Conservation (phyloP, 2,329 filamentous ascomycete genomes). For the Neofusicoccum ribis region DNA sequence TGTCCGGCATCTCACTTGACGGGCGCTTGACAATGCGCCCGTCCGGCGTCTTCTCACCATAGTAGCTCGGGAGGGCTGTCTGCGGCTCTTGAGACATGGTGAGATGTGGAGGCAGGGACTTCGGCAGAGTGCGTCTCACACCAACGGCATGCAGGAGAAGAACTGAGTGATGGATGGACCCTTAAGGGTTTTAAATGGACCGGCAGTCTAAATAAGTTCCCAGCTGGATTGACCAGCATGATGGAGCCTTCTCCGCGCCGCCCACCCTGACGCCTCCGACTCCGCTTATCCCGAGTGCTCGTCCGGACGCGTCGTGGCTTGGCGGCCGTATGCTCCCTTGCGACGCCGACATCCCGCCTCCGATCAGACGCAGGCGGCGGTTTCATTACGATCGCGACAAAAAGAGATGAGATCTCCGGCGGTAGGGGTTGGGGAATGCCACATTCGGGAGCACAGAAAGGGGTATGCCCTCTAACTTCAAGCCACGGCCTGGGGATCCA, state of each 20-base stretch:
- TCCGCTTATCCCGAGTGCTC: slow-evolving; percentile 3
- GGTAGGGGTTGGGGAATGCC: neutral
- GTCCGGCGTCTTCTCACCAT: slow-evolving; percentile 20
- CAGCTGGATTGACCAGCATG: neutral
- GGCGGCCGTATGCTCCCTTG: neutral
- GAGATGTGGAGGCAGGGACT: neutral
- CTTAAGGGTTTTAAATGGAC: neutral
- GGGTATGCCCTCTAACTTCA: neutral
- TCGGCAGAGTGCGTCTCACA: neutral
- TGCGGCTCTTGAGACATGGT: slow-evolving; percentile 12
- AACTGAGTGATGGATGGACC: neutral
- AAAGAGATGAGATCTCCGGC: slow-evolving; percentile 9
- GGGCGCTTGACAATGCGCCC: slow-evolving; percentile 20
- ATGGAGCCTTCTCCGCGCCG: neutral
- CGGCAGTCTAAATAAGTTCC: slow-evolving; percentile 1
- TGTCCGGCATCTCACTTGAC: slow-evolving; percentile 13
- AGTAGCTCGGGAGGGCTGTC: slow-evolving; percentile 17
- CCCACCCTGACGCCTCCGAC: neutral
- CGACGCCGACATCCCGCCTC: neutral
- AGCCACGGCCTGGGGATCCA: slow-evolving; percentile 1
- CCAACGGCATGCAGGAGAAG: neutral
- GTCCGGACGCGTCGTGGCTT: neutral
- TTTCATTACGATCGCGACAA: slow-evolving; percentile 15
- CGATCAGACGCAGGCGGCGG: slow-evolving; percentile 13
- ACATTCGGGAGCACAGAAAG: neutral